A percentile compares a stretch with the other conserved stretches of the same genome.
Conservation (phyloP, 2,329 filamentous ascomycete genomes). For the Elsinoe ampelina region DNA sequence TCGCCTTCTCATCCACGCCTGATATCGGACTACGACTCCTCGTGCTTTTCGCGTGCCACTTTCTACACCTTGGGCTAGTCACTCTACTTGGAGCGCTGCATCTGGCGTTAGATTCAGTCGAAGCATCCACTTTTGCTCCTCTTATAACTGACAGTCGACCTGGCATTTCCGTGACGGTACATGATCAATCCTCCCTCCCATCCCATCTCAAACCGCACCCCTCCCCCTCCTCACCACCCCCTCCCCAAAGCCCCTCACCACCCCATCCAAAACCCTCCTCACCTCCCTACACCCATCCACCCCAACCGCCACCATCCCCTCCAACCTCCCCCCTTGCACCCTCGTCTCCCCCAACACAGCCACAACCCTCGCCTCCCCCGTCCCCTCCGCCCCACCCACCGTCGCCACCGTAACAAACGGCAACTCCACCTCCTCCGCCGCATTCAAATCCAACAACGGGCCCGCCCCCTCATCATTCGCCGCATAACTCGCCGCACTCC, state of each 20-base stretch:
- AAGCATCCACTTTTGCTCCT: too few species aligned
- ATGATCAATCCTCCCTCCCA: not conserved
- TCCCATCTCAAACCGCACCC: not conserved
- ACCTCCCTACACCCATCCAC: constrained; percentile 88
- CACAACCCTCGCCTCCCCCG: constrained; percentile 55
- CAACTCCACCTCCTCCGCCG: constrained; percentile 74
- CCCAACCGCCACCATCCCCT: constrained; percentile 87
- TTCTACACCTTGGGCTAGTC: too few species aligned
- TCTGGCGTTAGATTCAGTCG: too few species aligned
- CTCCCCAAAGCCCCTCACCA: constrained; percentile 63
- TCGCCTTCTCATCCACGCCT: not conserved
- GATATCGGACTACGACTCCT: too few species aligned
- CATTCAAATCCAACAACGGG: constrained; percentile 70
- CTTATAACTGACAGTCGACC: too few species aligned
- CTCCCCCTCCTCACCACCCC: constrained; percentile 44
- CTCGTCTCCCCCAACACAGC: constrained; percentile 80
- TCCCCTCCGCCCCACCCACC: constrained; percentile 39
- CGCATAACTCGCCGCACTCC: constrained; percentile 60
- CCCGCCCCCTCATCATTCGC: constrained; percentile 61
- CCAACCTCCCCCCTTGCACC: constrained; percentile 70
- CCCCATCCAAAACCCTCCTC: constrained; percentile 66
- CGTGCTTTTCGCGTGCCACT: too few species aligned
- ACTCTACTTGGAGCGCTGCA: too few species aligned
- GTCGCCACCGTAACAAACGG: constrained; percentile 83
- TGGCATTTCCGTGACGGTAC: too few species aligned